Base-by-base conservation (phyloP, 192 early-diverging fungal genomes). In the Podila verticillata region DNA sequence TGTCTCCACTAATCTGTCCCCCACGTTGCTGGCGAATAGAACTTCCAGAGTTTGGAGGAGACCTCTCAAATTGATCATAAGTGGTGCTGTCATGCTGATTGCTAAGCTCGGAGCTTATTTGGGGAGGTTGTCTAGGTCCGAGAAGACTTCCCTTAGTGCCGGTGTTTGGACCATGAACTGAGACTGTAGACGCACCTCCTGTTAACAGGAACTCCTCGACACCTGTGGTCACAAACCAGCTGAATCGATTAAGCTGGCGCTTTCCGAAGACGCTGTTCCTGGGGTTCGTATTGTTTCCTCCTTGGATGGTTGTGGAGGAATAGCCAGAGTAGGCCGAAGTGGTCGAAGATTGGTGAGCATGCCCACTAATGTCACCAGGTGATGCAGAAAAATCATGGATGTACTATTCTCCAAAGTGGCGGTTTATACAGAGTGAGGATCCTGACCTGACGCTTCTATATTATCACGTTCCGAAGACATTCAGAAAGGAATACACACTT, bases 191-290 rank as follows among this genome's bases (percentile, higher is more conserved):
- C 6, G 24, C 24, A 6, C 84, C 84, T 44, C 75, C 84, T 31
- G 68, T 82, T 31, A 82, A 32, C 5, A 85, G 63, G 31, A 82
- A 85, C 60, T 85, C 84, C 35, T 85, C 84, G 22, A 79, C 84
- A 47, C 84, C 80, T n/a, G 80, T 82, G 19, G 80, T 85, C 1
- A 82, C 84, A 51, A 85, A 85, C 80, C 84, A 85, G 19, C 79
- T 78, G 51, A 85, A 82, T 20, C 84, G 56, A 61, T 85, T 82
- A 19, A 85, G 48, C 54, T 84, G 80, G 4, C 84, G 69, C 48
- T 78, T 77, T 2, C 74, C 70, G 63, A 85, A 73, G 29, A 84
- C 64, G n/a, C 72, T 82, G 47, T 74, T 81, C 26, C 72, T 60
- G 26, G 73, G 70, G 15, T 75, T 73, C 9, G 70, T 63, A 9